phyloP scores from a whole-genome alignment of 202 grass and related monocot genomes.

The Schoenoplectus triqueter region DNA sequence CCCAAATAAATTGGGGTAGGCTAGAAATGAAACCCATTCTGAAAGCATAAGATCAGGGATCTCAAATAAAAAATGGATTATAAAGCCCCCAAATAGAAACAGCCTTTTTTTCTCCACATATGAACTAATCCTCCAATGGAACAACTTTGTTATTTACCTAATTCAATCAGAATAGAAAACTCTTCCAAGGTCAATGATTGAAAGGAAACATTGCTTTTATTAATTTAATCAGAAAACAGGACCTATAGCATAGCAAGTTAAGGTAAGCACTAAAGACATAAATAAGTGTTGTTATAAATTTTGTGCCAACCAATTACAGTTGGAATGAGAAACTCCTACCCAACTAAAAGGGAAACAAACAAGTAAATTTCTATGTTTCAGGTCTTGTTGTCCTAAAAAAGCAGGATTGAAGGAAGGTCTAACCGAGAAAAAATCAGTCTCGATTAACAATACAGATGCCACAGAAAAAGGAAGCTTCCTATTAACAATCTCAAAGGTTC shows the following conservation, averaged over 20 bases:
- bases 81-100: slow-evolving; percentile 16
- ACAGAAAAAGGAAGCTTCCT: neutral
- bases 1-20: too few species aligned
- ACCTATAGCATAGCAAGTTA: neutral
- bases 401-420: slow-evolving; percentile 20
- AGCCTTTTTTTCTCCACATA: slow-evolving; percentile 33
- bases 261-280: neutral
- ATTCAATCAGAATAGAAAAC: neutral
- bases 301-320: slow-evolving; percentile 19
- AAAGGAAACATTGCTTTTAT: neutral
- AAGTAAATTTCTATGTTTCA: neutral
- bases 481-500: neutral
- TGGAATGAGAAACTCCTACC: slow-evolving; percentile 10
- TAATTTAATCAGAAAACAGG: neutral
- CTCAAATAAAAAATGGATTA: neutral
- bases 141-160: slow-evolving; percentile 12
- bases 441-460: neutral
- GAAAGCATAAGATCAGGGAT: too few species aligned
- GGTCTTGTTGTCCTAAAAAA: slow-evolving; percentile 7
- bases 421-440: neutral
- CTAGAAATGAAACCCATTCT: too few species aligned
- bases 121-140: slow-evolving; percentile 21
- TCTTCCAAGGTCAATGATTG: neutral
- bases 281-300: neutral
- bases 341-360: neutral